Conservation (phyloP, 2,329 filamentous ascomycete species). For the Cordyceps pruinosa region DNA sequence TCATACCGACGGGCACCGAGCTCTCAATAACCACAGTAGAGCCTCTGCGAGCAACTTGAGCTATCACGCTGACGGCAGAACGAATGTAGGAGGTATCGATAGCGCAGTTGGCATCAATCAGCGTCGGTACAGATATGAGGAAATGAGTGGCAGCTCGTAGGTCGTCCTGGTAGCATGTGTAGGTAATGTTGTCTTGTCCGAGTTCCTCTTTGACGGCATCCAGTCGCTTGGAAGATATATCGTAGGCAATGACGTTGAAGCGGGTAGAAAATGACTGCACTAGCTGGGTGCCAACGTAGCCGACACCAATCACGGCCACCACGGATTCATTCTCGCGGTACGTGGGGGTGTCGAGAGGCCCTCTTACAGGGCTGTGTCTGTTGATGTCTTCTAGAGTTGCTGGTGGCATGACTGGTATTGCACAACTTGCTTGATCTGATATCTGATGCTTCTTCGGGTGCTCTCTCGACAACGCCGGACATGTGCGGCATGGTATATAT, state of each 20-base stretch:
- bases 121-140: conserved; percentile 47
- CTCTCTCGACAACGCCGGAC: too few relatives aligned
- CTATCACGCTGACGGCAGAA: conserved; percentile 36
- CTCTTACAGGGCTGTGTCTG: too few relatives aligned
- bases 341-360: too few relatives aligned
- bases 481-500: too few relatives aligned
- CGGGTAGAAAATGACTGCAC: conserved; percentile 34
- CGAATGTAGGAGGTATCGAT: conserved; percentile 42
- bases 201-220: conserved; percentile 26
- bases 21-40: conserved; percentile 46
- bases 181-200: conserved; percentile 21
- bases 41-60: conserved; percentile 34
- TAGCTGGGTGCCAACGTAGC: conserved; percentile 46
- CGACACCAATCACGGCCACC: conserved; percentile 45
- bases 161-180: conserved; percentile 31
- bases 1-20: conserved; percentile 49
- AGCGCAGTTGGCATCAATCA: conserved; percentile 37
- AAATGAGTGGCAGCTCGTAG: conserved; percentile 42
- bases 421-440: too few relatives aligned
- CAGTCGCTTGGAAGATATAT: conserved; percentile 38
- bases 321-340: too few relatives aligned
- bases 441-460: too few relatives aligned
- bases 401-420: too few relatives aligned
- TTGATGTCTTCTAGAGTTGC: too few relatives aligned
- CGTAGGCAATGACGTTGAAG: conserved; percentile 41